phyloP scores from a whole-genome alignment of 2,329 filamentous ascomycete genomes.

The Colletotrichum musicola region DNA sequence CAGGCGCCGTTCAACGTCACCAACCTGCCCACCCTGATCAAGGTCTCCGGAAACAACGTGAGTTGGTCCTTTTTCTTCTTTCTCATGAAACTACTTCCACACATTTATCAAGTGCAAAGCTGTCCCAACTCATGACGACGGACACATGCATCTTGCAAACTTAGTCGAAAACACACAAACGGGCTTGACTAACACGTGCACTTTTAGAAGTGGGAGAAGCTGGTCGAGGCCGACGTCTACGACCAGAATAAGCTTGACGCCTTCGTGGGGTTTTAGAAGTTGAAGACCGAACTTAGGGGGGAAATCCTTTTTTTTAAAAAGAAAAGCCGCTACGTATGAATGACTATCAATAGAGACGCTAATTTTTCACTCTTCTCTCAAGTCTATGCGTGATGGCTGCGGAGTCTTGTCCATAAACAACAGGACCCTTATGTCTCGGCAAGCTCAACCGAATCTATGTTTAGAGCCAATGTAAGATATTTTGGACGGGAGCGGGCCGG shows the following conservation, averaged over 20 bases:
- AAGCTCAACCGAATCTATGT: background rate
- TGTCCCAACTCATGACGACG: too few relatives aligned
- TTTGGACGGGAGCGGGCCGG: too few relatives aligned
- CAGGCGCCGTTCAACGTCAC: conserved; percentile 37
- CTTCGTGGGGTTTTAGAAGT: conserved; percentile 15
- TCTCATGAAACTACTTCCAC: too few relatives aligned
- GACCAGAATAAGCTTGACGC: conserved; percentile 35
- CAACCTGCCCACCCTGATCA: conserved; percentile 35
- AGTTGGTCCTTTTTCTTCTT: background rate
- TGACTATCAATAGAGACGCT: background rate
- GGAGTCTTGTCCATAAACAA: background rate
- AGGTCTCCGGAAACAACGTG: conserved; percentile 31
- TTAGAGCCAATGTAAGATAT: background rate
- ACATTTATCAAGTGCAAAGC: too few relatives aligned
- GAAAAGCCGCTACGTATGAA: background rate
- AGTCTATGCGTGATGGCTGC: background rate
- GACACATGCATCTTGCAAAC: too few relatives aligned
- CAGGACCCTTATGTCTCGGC: background rate
- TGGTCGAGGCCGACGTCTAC: conserved; percentile 36
- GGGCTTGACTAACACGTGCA: conserved; percentile 10
- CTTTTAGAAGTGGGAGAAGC: conserved; percentile 33
- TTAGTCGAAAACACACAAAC: too few relatives aligned
- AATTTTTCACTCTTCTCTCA: background rate
- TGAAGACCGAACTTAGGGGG: too few relatives aligned
- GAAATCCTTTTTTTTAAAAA: too few relatives aligned